Evolutionary conservation across 768 basidiomycete species (phyloP).

Genomic region (Plicaturopsis crispa): DNA sequence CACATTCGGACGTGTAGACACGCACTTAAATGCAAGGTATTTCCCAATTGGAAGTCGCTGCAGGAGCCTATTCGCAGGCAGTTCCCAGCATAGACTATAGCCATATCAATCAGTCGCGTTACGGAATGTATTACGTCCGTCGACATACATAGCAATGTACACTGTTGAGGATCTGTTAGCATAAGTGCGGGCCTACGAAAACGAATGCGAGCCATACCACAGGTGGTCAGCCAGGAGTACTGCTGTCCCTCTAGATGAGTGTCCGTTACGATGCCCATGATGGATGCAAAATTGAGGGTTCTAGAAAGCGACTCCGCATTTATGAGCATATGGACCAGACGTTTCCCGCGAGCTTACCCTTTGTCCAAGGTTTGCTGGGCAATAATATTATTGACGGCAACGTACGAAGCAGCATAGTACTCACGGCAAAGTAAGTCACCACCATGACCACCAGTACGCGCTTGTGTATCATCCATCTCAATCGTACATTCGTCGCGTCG

Average conservation of each 20-base stretch:
- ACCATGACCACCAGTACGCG: conserved; percentile 42
- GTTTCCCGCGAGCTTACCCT: conserved; percentile 23
- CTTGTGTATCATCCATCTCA: conserved; percentile 39
- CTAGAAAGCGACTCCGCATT: conserved; percentile 12
- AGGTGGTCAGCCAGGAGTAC: conserved; percentile 42
- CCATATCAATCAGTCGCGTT: neutral
- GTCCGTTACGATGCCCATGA: conserved; percentile 38
- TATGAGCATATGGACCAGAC: neutral
- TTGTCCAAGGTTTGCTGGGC: conserved; percentile 41
- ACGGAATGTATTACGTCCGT: too few species aligned
- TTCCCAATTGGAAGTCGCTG: conserved; percentile 44
- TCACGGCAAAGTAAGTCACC: conserved; percentile 33
- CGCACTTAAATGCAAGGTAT: conserved; percentile 36
- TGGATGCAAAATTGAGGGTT: conserved; percentile 38
- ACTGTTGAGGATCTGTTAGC: conserved; percentile 1
- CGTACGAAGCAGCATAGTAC: conserved; percentile 1
- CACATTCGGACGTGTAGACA: conserved; percentile 4
- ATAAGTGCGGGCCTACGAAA: too few species aligned
- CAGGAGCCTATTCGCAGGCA: conserved; percentile 39
- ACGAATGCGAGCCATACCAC: conserved; percentile 23
- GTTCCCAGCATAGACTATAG: conserved; percentile 32
- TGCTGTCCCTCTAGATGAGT: conserved; percentile 39
- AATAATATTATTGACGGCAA: conserved; percentile 5
- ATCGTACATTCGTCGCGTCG: conserved; percentile 31
- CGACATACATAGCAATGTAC: conserved; percentile 3